Evolutionary conservation across 78 protist species (phyloP), one percentile per base, ranked within the genome.

Genomic region (Protostelium mycophagum): DNA sequence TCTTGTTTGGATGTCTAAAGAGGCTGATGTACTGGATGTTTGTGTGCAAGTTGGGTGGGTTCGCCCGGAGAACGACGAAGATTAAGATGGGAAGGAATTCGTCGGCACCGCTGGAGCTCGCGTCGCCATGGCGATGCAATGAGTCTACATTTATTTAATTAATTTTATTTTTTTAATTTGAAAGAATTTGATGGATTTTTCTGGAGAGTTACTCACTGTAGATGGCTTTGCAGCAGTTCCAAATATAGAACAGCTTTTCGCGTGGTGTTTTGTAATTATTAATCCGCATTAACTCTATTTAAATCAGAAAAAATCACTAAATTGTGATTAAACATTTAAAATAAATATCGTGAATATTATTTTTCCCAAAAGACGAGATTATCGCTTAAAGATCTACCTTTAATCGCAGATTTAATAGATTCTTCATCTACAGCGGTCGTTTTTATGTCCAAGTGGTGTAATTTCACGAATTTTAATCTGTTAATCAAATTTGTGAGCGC

Each of bases 61-160:
- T 96, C 16, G 98, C 87, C 34, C 86, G 87, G 88, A 97, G 38
- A 35, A 97, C 90, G 0, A 96, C 92, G 63, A 63, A 95, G 36
- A 97, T 96, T 23, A 97, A 83, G 28, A 97, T 51, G 1, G 98
- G 97, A 28, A 97, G 38, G 29, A 97, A 96, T 36, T 94, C 96
- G 84, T 97, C 98, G n/a, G 97, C 96, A 0, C 96, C 96, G 0
- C 96, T 36, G 38, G 92, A 86, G n/a, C 83, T 90, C 85, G 88
- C 90, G 9, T 89, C 63, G 34, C 73, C n/a, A n/a, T n/a, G n/a
- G n/a, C n/a, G n/a, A n/a, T n/a, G n/a, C n/a, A n/a, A n/a, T n/a
- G n/a, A n/a, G n/a, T n/a, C n/a, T n/a, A n/a, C n/a, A n/a, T n/a
- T n/a, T n/a, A n/a, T n/a, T n/a, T n/a, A n/a, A n/a, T n/a, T n/a